Conservation (phyloP, 306 rosid genomes). For the Mucuna pruriens region DNA sequence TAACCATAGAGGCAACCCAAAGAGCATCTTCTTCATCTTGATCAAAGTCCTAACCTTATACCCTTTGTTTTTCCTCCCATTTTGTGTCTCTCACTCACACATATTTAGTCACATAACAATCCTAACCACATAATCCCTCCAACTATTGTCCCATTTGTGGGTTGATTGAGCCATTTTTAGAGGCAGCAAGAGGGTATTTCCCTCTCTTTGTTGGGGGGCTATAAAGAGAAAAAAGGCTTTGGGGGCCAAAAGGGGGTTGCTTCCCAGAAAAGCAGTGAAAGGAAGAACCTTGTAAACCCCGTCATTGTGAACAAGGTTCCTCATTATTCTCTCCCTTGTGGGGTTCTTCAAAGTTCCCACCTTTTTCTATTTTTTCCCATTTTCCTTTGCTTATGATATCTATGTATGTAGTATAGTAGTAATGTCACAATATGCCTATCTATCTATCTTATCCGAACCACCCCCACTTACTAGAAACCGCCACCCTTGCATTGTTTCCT, state of each 20-base stretch:
- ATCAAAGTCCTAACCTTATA: constrained; percentile 5
- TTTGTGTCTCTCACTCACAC: not conserved
- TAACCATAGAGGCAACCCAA: constrained; percentile 37
- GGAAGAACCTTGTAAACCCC: constrained; percentile 54
- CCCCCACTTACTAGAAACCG: constrained; percentile 20
- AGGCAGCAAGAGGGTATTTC: constrained; percentile 35
- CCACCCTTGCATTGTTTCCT: constrained; percentile 39
- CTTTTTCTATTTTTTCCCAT: constrained; percentile 39
- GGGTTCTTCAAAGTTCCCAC: constrained; percentile 39
- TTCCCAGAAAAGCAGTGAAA: constrained; percentile 40
- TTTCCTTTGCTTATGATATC: constrained; percentile 42
- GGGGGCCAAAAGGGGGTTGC: constrained; percentile 16
- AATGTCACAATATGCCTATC: constrained; percentile 32
- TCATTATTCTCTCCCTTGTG: constrained; percentile 59
- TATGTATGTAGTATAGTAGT: constrained; percentile 40
- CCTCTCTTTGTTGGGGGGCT: constrained; percentile 35
- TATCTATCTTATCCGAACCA: constrained; percentile 50
- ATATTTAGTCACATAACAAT: not conserved
- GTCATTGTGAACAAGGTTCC: constrained; percentile 83
- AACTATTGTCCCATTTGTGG: constrained; percentile 24
- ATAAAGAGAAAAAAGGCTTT: constrained; percentile 39
- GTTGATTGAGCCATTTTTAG: constrained; percentile 39
- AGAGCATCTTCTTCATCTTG: constrained; percentile 34
- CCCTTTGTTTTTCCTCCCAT: not conserved
- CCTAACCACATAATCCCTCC: constrained; percentile 1